phyloP scores from a whole-genome alignment of 2,329 filamentous ascomycete genomes.

The Pseudopyrenochaeta lycopersici region DNA sequence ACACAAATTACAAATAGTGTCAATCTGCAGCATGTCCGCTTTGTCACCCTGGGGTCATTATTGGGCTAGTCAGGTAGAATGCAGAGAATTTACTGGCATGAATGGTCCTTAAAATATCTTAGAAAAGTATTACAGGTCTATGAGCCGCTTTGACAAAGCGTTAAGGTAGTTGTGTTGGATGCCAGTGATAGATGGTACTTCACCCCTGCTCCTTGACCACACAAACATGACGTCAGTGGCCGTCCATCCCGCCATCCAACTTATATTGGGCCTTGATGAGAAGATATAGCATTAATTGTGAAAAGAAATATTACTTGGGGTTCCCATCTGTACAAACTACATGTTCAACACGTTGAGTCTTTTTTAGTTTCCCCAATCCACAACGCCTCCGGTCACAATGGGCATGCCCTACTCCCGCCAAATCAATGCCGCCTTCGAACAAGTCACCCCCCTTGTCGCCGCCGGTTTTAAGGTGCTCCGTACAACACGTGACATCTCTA shows the following conservation, averaged over 20 bases:
- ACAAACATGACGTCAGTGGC: conserved; percentile 30
- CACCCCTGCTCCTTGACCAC: conserved; percentile 13
- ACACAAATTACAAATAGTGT: too few relatives aligned
- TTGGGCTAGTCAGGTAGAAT: too few relatives aligned
- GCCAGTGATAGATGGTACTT: background rate
- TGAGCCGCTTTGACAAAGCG: too few relatives aligned
- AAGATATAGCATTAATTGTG: background rate
- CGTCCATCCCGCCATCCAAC: conserved; percentile 3
- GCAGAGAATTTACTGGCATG: too few relatives aligned
- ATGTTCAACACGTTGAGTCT: too few relatives aligned
- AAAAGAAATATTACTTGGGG: background rate
- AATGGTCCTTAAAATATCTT: too few relatives aligned
- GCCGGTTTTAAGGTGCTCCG: conserved; percentile 59
- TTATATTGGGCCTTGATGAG: background rate
- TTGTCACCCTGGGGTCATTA: too few relatives aligned
- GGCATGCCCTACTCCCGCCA: conserved; percentile 63
- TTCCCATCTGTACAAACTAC: background rate
- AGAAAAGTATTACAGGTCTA: too few relatives aligned
- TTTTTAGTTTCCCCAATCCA: too few relatives aligned
- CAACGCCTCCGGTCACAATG: conserved; percentile 48
- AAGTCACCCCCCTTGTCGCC: conserved; percentile 62
- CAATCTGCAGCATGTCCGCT: too few relatives aligned
- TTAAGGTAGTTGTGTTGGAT: too few relatives aligned
- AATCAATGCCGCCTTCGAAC: conserved; percentile 62
- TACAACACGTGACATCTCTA: conserved; percentile 60